Evolutionary conservation across 495 filamentous ascomycete species (phyloP), one percentile per base, ranked within the genome.

Genomic region (Aspergillus biplanus): DNA sequence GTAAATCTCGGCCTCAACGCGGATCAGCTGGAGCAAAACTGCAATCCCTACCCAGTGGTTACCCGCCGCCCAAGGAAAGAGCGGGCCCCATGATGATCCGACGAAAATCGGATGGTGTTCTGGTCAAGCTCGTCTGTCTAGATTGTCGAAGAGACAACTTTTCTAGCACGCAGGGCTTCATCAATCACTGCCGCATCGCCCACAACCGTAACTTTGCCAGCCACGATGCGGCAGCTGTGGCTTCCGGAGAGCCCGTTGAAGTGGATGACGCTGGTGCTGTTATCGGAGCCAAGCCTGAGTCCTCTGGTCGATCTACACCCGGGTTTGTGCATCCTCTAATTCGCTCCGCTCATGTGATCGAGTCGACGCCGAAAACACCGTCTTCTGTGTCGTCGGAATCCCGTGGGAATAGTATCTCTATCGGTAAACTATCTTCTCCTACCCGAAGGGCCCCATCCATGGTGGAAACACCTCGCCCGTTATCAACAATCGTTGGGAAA

Each of bases 171-270:
- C 95, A 99, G 73, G 95, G 95, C 3, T 98, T 99, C 70, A 94
- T 99, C 78, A 99, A 99, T 67, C 95, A 99, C 69, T 97, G 93
- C 69, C 92, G 95, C 47, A 97, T 99, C 60, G 92, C 93, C 8
- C 95, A 99, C 75, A 88, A 87, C 62, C 85, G 92, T 54, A 92
- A 93, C 56, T 97, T 91, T 78, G 89, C 92, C 69, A 97, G 92
- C 68, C 95, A 99, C 68, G 93, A 97, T 70, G 92, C 91, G 58
- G 95, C 95, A 47, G 95, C 95, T n/a, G 81, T 92, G 37, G 91
- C 89, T 27, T 94, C 91, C 58, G 95, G 95, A 34, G 86, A 91
- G 64, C 85, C 89, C 3, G 87, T 97, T 49, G 91, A 96, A 62
- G 79, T 85, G 52, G 85, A 90, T 62, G 84, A 89, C 48, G 73